Evolutionary conservation across 176 grass and related monocot species (phyloP).

Genomic region (Triticum monococcum): DNA sequence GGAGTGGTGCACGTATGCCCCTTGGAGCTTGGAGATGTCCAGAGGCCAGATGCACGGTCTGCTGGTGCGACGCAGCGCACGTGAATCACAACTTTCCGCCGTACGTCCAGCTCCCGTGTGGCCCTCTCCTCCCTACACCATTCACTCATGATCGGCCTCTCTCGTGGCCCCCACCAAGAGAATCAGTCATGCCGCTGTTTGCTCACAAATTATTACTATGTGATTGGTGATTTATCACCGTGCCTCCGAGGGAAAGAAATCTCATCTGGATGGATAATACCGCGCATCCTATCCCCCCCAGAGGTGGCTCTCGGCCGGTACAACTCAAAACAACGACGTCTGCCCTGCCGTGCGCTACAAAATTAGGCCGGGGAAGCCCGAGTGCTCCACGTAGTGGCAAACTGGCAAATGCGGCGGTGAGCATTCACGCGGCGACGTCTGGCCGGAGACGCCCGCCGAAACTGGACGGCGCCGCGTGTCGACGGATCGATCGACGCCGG

Average conservation of each 20-base stretch:
- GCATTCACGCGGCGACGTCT: not conserved
- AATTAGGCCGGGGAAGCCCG: not conserved
- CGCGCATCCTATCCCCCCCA: too few relatives aligned
- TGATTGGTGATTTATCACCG: not conserved
- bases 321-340: not conserved
- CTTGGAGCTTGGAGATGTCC: not conserved
- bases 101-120: not conserved
- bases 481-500: not conserved
- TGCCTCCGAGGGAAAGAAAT: not conserved
- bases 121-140: not conserved
- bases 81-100: not conserved
- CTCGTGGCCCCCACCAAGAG: not conserved
- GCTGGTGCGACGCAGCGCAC: not conserved
- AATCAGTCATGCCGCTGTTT: not conserved
- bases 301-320: not conserved
- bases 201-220: not conserved
- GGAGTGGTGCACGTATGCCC: not conserved
- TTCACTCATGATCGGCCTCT: not conserved
- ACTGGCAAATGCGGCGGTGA: not conserved
- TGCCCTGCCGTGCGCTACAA: not conserved
- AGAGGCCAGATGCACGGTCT: not conserved
- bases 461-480: too few relatives aligned
- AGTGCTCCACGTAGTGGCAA: not conserved
- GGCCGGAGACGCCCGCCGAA: not conserved
- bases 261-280: not conserved